Percentiles rank a stretch among this genome's conserved stretches.
Conservation (phyloP, 106 monocot species). For the Cymbidium sinense region DNA sequence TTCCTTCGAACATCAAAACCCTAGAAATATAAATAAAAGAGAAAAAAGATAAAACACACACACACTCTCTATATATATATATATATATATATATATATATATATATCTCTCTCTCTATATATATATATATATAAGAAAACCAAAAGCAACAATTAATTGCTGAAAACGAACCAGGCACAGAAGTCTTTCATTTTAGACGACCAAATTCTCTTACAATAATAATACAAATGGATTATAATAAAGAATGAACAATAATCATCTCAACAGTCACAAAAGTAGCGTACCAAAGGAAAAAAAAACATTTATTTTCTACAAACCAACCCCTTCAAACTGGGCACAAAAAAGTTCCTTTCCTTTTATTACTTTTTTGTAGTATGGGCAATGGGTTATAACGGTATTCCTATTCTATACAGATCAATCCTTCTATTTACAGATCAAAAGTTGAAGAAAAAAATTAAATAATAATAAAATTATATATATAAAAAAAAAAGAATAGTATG, state of each 20-base stretch:
- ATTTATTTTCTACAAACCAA: no score
- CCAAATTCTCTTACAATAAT: neutral
- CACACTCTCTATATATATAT: no score
- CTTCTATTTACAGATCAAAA: neutral
- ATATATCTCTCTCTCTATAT: no score
- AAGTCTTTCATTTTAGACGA: neutral
- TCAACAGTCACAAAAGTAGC: neutral
- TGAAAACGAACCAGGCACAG: no score
- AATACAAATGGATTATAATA: slow-evolving; percentile 1
- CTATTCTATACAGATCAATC: neutral
- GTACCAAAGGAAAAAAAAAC: neutral
- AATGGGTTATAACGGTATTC: neutral
- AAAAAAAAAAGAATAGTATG: neutral
- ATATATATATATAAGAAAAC: no score
- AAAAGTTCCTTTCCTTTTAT: neutral
- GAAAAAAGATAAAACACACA: no score
- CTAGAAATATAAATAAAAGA: no score
- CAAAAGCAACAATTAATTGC: no score
- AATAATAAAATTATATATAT: neutral
- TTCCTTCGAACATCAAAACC: no score
- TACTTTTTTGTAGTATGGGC: no score
- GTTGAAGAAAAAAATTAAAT: neutral
- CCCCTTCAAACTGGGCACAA: neutral
- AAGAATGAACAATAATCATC: neutral
- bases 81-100: no score